These are phyloP conservation scores for Pichia kluyveri DNA, from an alignment of 805 yeast genomes.

Conservation along the genomic window DNA sequence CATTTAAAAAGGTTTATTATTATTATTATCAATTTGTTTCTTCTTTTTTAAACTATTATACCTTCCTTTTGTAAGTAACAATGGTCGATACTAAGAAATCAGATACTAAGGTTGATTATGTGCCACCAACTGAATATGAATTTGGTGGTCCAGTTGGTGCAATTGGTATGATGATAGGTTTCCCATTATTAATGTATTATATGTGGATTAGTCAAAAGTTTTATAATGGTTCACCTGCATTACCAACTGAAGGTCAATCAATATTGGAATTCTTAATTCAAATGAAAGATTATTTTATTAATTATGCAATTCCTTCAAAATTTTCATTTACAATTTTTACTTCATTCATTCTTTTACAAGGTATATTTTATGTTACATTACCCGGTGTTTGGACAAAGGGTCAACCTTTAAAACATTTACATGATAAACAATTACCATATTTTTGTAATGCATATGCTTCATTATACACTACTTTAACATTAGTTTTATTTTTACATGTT, in stretches of 20 bases:
- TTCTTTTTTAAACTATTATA: no score
- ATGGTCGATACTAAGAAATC: background rate
- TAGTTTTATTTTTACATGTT: conserved; percentile 57
- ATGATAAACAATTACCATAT: conserved; percentile 78
- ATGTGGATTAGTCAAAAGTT: conserved; percentile 89
- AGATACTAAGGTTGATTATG: background rate
- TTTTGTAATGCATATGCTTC: conserved; percentile 88
- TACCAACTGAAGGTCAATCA: conserved; percentile 50
- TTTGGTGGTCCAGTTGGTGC: conserved; percentile 94
- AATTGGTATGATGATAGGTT: conserved; percentile 82
- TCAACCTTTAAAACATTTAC: conserved; percentile 77
- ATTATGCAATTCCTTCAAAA: conserved; percentile 49
- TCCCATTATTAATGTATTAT: conserved; percentile 91
- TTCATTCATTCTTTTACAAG: conserved; percentile 61
- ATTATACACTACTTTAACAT: conserved; percentile 57
- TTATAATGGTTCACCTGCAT: conserved; percentile 65
- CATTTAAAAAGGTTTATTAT: no score
- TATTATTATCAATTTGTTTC: no score
- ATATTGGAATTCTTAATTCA: conserved; percentile 41
- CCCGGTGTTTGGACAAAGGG: conserved; percentile 97
- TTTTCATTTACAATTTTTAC: conserved; percentile 65
- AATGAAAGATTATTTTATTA: conserved; percentile 36
- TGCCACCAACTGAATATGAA: conserved; percentile 48
- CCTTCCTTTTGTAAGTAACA: no score
- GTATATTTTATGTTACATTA: conserved; percentile 63